Evolutionary conservation across 345 rosid species (phyloP).

Genomic region (Trapa incisa): DNA sequence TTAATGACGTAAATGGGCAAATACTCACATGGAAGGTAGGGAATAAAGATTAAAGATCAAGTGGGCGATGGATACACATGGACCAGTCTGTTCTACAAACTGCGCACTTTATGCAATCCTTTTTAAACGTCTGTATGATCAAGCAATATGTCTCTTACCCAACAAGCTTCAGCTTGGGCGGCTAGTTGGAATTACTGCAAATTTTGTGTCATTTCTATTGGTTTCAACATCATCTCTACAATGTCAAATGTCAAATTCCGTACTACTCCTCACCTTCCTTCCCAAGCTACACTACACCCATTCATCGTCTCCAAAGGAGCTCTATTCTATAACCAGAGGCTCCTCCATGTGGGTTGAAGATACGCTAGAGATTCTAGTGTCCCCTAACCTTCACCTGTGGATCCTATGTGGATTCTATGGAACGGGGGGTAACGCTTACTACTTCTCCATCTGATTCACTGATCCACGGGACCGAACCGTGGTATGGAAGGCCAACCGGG

Average conservation of each 20-base stretch:
- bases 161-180: too few species aligned
- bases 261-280: not conserved
- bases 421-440: slow-evolving; percentile 28
- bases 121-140: too few species aligned
- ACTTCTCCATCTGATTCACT: slow-evolving; percentile 35
- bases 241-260: not conserved
- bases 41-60: too few species aligned
- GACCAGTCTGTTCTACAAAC: too few species aligned
- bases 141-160: too few species aligned
- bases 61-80: too few species aligned
- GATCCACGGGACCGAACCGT: slow-evolving; percentile 16
- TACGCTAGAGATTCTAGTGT: slow-evolving; percentile 12
- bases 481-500: slow-evolving; percentile 38
- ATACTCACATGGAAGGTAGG: too few species aligned
- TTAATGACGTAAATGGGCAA: too few species aligned
- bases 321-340: slow-evolving; percentile 8
- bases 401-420: slow-evolving; percentile 35
- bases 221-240: too few species aligned
- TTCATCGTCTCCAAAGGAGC: not conserved
- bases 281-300: slow-evolving; percentile 6
- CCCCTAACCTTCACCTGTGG: slow-evolving; percentile 35
- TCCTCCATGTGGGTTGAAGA: slow-evolving; percentile 20
- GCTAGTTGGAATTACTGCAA: too few species aligned
- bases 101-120: too few species aligned
- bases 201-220: too few species aligned